Evolutionary conservation across 1,284 basidiomycete species (phyloP).

Genomic region (Melampsora americana): DNA sequence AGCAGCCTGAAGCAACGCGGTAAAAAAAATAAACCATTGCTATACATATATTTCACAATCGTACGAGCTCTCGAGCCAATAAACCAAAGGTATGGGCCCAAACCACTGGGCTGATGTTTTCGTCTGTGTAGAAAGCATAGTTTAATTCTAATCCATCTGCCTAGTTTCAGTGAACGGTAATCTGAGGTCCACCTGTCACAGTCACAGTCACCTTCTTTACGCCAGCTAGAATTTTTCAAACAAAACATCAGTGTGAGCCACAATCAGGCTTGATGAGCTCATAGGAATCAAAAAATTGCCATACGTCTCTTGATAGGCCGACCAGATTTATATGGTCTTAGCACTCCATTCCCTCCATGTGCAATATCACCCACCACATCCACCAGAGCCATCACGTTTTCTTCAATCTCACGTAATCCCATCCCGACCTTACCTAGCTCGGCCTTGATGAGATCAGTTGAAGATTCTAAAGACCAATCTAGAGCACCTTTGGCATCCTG

Average conservation of each 20-base stretch:
- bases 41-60: too few relatives aligned
- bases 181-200: constrained; percentile 5
- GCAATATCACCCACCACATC: constrained; percentile 23
- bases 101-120: too few relatives aligned
- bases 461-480: constrained; percentile 81
- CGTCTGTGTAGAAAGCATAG: too few relatives aligned
- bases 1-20: too few relatives aligned
- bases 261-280: neutral
- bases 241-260: neutral
- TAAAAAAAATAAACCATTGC: too few relatives aligned
- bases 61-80: too few relatives aligned
- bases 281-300: neutral
- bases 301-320: constrained; percentile 35
- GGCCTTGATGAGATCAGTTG: neutral
- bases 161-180: neutral
- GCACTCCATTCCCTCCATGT: constrained; percentile 20
- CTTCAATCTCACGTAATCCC: constrained; percentile 24
- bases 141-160: too few relatives aligned
- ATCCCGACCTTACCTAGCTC: constrained; percentile 25
- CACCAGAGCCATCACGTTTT: constrained; percentile 28
- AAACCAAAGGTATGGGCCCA: too few relatives aligned
- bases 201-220: constrained; percentile 3
- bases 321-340: constrained; percentile 32
- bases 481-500: constrained; percentile 73
- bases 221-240: neutral